Evolutionary conservation across 345 rosid genomes (phyloP).

Genomic region (Laguncularia racemosa): DNA sequence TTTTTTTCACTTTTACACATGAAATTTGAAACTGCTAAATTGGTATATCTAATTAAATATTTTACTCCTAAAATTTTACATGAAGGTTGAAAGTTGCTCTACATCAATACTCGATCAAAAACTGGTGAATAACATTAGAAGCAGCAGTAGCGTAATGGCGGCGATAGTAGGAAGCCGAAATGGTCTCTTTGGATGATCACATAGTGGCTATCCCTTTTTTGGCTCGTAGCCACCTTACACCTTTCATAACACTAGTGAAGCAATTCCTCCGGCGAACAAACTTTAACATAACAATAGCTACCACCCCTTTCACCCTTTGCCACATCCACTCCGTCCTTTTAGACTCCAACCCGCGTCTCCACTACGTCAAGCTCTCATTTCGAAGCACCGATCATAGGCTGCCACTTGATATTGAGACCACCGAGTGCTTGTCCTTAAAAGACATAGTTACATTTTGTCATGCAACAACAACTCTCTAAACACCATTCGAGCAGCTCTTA

Average conservation of each 20-base stretch:
- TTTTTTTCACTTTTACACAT: too few relatives aligned
- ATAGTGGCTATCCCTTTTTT: conserved; percentile 34
- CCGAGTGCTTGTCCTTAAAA: conserved; percentile 32
- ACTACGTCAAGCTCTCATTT: conserved; percentile 26
- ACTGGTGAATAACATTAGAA: too few relatives aligned
- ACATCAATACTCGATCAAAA: too few relatives aligned
- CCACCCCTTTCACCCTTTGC: conserved; percentile 32
- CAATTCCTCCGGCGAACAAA: conserved; percentile 18
- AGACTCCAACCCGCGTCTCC: conserved; percentile 9
- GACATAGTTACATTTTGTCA: conserved; percentile 4
- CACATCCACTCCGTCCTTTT: conserved; percentile 23
- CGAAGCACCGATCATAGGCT: conserved; percentile 26
- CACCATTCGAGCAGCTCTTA: conserved; percentile 22
- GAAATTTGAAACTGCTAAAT: too few relatives aligned
- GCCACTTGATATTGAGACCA: conserved; percentile 31
- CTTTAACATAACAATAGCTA: conserved; percentile 33
- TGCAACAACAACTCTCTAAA: conserved; percentile 13
- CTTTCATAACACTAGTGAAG: too few relatives aligned
- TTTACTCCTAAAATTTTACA: too few relatives aligned
- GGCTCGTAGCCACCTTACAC: conserved; percentile 60
- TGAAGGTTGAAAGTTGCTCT: too few relatives aligned
- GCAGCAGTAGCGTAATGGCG: too few relatives aligned
- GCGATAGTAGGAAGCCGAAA: too few relatives aligned
- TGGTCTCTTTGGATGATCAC: conserved; percentile 5
- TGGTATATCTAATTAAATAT: too few relatives aligned